Base-by-base conservation (phyloP, 768 basidiomycete genomes). In the Phylloporus sp. region DNA sequence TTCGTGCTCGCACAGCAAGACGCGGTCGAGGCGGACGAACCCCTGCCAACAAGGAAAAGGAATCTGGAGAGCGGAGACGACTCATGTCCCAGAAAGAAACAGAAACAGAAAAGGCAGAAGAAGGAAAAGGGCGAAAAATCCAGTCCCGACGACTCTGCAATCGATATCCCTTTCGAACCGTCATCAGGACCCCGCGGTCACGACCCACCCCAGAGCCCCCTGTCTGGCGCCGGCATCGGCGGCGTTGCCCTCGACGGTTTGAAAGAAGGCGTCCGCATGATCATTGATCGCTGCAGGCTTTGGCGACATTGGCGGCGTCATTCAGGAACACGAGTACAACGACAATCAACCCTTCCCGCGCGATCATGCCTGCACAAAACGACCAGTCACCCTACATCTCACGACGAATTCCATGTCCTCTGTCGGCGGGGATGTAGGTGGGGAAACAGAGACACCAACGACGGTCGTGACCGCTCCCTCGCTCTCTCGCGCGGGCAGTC, bases 211-310 rank as follows among this genome's bases (percentile, higher is more conserved):
- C 17, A 33, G 17, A 50, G 39, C 29, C 6, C 31, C 8, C 11
- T 39, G 9, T 44, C 33, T 22, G 23, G 35, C 9, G 45, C 50
- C 0, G 49, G 55, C 14, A 46, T 61, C 7, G 49, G 58, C 7
- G 49, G 53, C 8, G 48, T 29, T 13, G 65, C 69, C 13, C 57
- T 85, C 1, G 81, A 80, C 53, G 81, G 80, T 6, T 72, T 87
- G 54, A 79, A 77, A 54, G 84, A 80, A 54, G 78, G 84, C 13
- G 80, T 85, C 4, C 71, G 82, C 28, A 67, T 85, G 38, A 65
- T 88, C 24, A 72, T 78, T 85, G 38, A 65, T 88, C 24, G 72
- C 78, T 5, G 75, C 78, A 1, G 78, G 63, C 21, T 64, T 68
- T 37, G 61, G 52, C 26, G 71, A 70, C 23, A 49, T 71, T 17